Base-by-base conservation (phyloP, 2,329 filamentous ascomycete genomes). In the Colletotrichum graminicola region DNA sequence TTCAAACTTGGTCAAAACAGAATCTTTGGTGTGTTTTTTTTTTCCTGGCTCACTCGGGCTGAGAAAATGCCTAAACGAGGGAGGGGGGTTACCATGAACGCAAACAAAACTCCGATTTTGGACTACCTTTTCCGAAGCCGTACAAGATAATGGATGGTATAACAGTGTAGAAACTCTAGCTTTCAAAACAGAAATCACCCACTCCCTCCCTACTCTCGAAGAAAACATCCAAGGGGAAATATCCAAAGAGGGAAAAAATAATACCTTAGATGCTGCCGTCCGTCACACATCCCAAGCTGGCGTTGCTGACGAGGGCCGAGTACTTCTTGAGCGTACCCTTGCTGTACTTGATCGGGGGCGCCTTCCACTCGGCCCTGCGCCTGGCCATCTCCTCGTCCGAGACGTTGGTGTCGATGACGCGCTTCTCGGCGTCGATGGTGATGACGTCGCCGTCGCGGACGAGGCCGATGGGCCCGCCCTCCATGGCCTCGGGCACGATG, bases 401-500 rank as follows among this genome's bases (percentile, higher is more conserved):
- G 10, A 95, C 87, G 49, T 92, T 84, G 5, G 94, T 84, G 88
- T 94, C 80, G 61, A 90, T 87, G 86, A 88, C 86, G 55, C 89
- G 89, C 78, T 90, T 89, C 80, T 95, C 92, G 0, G 94, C 93
- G 77, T 97, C 93, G 72, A 97, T 97, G 60, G 91, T 89, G 75
- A 97, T 92, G 69, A 86, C 86, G 79, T 97, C 94, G 34, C 94
- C 94, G 75, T 97, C 91, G 76, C 88, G 81, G n/a, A 96, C 92
- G 14, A 97, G 86, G 18, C 89, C 94, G 73, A 97, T 96, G 2
- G 94, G 94, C 0, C 94, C 94, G 61, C 94, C 94, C 75, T 93
- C 93, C 78, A 93, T 91, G 11, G 94, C 94, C 83, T 97, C 94
- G 34, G 94, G 94, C 51, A 95, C 93, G 73, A 97, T 92, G 82